Conservation (phyloP, 371 early-diverging fungal genomes). For the Actinomortierella ambigua region DNA sequence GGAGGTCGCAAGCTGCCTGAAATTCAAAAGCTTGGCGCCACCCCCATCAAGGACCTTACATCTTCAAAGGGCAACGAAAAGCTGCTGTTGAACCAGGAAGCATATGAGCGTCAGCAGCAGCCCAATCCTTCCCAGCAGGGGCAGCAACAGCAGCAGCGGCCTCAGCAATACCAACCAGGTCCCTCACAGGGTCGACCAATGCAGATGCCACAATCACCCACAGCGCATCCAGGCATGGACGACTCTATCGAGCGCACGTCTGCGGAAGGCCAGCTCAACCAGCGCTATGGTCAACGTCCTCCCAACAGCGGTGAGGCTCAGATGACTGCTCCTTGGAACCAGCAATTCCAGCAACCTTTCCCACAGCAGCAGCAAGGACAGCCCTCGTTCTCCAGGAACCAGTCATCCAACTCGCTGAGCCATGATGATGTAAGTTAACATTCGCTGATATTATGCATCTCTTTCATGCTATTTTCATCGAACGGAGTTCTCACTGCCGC, state of each 20-base stretch:
- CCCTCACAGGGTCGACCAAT: background rate
- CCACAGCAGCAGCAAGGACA: slow-evolving; percentile 13
- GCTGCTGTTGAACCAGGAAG: slow-evolving; percentile 37
- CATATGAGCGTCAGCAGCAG: slow-evolving; percentile 39
- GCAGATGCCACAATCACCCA: no score
- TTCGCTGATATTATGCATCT: no score
- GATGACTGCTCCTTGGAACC: background rate
- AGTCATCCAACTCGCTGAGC: slow-evolving; percentile 24
- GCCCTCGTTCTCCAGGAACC: slow-evolving; percentile 17
- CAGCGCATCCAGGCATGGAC: no score
- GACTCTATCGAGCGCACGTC: no score
- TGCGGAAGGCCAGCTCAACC: no score
- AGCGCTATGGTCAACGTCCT: no score
- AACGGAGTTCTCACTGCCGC: background rate
- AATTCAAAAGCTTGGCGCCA: slow-evolving; percentile 33
- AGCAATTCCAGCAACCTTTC: slow-evolving; percentile 10
- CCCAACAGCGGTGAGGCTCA: no score
- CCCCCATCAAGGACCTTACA: slow-evolving; percentile 37
- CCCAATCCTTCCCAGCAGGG: slow-evolving; percentile 15
- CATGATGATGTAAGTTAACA: slow-evolving; percentile 30
- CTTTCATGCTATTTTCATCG: no score
- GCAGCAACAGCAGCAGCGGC: slow-evolving; percentile 9
- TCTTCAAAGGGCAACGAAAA: slow-evolving; percentile 37
- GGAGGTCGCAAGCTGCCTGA: slow-evolving; percentile 50
- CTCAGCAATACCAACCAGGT: slow-evolving; percentile 10